Base-by-base conservation (phyloP, 139 green algal genomes). In the Chlorella sp. region DNA sequence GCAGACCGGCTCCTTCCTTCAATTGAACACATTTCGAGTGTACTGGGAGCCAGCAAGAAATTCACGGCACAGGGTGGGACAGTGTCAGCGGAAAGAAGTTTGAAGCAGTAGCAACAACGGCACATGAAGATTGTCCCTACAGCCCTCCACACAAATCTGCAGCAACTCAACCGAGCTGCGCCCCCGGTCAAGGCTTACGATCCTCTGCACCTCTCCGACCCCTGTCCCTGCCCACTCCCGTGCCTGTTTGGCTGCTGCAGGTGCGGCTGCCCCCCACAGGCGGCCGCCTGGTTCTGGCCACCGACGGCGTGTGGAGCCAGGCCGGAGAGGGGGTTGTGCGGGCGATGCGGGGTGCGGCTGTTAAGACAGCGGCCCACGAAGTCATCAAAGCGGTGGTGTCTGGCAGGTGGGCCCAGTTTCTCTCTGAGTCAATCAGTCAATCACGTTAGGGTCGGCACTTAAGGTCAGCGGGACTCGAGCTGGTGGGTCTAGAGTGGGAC, bases 301-400 rank as follows among this genome's bases (percentile, higher is more conserved):
- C 79, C 30, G 79, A 85, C 30, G 79, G 79, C 79, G 79, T 85
- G 79, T 85, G 79, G 79, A 68, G 79, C 79, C 79, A 85, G 28
- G 48, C 79, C 3, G 19, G 36, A 12, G 79, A 36, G 28, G 42
- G 28, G 12, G 14, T 36, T 11, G 42, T 66, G 30, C 18, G 28
- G 2, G 48, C 79, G 42, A 85, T 85, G 79, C 32, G 79, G 0
- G 42, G 30, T 0, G 79, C 79, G 3, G 42, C 79, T 0, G 32
- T 85, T 5, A 68, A 85, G 42, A 40, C 18, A 2, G 79, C 48
- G 12, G 79, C 79, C 14, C 79, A 85, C 21, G 42, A 68, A 7
- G 79, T 85, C 30, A 64, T 85, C 42, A 64, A 64, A 28, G 32
- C 32, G 39, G 39, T 83, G 78, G 39, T 21, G 2, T 40, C 39